Percentiles rank a stretch among this genome's conserved stretches.
These are phyloP conservation scores for Microcera coccophila DNA, from an alignment of 2,329 filamentous ascomycete genomes.

Conservation along the genomic window DNA sequence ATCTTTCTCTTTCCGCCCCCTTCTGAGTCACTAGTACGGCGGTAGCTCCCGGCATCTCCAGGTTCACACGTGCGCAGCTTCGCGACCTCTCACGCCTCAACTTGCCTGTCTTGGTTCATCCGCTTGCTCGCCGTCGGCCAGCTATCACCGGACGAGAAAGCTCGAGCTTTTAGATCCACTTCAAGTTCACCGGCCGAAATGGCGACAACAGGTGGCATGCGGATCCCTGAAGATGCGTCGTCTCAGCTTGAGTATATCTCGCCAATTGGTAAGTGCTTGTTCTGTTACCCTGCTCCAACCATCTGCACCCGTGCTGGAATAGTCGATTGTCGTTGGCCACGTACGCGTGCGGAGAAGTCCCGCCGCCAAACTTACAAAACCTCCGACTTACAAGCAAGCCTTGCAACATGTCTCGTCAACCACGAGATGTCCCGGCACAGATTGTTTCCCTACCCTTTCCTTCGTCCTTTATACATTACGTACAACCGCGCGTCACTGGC, in stretches of 20 bases:
- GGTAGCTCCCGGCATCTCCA: slow-evolving; percentile 19
- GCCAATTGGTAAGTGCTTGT: slow-evolving; percentile 52
- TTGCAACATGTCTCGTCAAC: background rate
- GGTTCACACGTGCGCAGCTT: slow-evolving; percentile 18
- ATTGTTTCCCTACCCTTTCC: background rate
- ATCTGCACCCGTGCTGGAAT: slow-evolving; percentile 47
- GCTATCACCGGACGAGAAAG: background rate
- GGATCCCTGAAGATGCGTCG: slow-evolving; percentile 44
- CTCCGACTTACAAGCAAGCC: background rate
- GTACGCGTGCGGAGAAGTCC: slow-evolving; percentile 23
- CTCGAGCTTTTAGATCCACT: background rate
- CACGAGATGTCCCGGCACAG: slow-evolving; percentile 1
- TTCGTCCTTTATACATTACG: background rate
- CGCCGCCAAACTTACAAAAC: slow-evolving; percentile 5
- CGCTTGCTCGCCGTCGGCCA: background rate
- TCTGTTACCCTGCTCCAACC: slow-evolving; percentile 34
- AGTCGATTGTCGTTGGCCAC: slow-evolving; percentile 44
- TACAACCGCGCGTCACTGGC: background rate
- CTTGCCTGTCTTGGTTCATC: slow-evolving; percentile 27
- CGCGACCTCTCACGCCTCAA: slow-evolving; percentile 23
- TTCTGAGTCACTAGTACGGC: slow-evolving; percentile 1
- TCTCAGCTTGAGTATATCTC: slow-evolving; percentile 44
- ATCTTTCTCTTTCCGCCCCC: background rate
- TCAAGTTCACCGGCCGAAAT: slow-evolving; percentile 13
- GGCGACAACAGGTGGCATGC: slow-evolving; percentile 42